Evolutionary conservation across 73 alveolate species (phyloP), one percentile per base, ranked within the genome.

Genomic region (Breviolum minutum): DNA sequence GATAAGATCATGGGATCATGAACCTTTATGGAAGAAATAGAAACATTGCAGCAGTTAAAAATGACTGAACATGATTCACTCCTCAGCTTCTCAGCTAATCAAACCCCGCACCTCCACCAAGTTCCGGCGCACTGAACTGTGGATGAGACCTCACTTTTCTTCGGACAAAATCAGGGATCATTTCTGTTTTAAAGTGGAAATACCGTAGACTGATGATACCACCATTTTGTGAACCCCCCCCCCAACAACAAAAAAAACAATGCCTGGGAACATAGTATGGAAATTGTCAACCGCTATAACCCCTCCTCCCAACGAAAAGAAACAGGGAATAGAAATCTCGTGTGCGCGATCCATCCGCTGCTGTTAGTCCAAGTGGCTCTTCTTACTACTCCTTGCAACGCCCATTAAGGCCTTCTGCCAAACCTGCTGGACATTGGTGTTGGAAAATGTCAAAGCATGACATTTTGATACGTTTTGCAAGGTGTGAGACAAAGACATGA

Each of bases 71-170:
- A 40, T 40, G 54, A 40, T 40, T 40, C n/a, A n/a, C n/a, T n/a
- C n/a, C n/a, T n/a, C n/a, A n/a, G n/a, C n/a, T n/a, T n/a, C 73
- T 16, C 73, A 64, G 73, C 10, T 64, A 64, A 64, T 10, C 63
- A 16, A 73, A 13, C 24, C 0, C 17, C 66, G 9, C 64, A 29
- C 87, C 87, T 79, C 64, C 5, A 79, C 64, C 63, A 79, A 32
- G 63, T 79, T 79, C 29, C 87, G 62, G 87, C 87, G 87, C 87
- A 79, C 87, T 24, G 87, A 79, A 79, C 87, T 79, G 63, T 79
- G 87, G 87, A 79, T 32, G n/a, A 79, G 87, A 13, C 87, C 87
- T 79, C 22, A n/a, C n/a, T n/a, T n/a, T n/a, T n/a, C n/a, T n/a
- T n/a, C n/a, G n/a, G n/a, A n/a, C n/a, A n/a, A n/a, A n/a, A n/a